A percentile compares a stretch with the other conserved stretches of the same genome.
Conservation (phyloP, 306 rosid species). For the Prunus salicina region DNA sequence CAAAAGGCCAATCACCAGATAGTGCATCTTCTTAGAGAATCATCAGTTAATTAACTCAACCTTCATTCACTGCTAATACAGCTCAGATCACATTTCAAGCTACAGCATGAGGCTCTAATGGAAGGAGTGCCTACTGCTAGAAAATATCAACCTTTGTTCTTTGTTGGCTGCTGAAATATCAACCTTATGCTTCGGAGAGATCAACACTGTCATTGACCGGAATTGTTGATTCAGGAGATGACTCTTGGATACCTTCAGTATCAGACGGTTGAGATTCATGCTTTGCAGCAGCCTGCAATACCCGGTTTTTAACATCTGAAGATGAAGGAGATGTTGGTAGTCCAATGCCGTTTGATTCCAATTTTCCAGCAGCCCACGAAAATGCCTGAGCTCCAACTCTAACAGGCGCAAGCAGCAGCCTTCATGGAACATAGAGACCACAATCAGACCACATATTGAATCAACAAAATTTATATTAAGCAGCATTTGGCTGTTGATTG, state of each 20-base stretch:
- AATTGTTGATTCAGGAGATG: slow-evolving; percentile 42
- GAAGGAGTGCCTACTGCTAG: neutral
- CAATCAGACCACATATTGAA: neutral
- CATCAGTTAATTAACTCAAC: neutral
- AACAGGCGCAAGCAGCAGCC: slow-evolving; percentile 70
- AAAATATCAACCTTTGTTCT: neutral
- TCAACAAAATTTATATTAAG: neutral
- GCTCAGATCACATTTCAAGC: neutral
- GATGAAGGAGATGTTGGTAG: slow-evolving; percentile 94
- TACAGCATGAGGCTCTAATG: neutral
- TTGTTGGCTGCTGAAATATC: neutral
- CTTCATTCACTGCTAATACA: neutral
- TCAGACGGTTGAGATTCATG: slow-evolving; percentile 93
- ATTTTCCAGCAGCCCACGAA: slow-evolving; percentile 87
- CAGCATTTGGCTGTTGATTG: neutral
- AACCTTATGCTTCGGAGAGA: slow-evolving; percentile 45
- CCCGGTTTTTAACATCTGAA: slow-evolving; percentile 83
- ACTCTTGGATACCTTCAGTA: slow-evolving; percentile 52
- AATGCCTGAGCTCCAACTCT: slow-evolving; percentile 70
- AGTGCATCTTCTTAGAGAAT: neutral
- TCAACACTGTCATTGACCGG: slow-evolving; percentile 51
- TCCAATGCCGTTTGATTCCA: slow-evolving; percentile 75
- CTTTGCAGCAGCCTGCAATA: slow-evolving; percentile 93
- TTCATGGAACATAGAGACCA: slow-evolving; percentile 27
- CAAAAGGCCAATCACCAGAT: neutral